A percentile compares a stretch with the other conserved stretches of the same genome.
phyloP scores from a whole-genome alignment of 768 basidiomycete species.

The Xerocomellus amylosporus region DNA sequence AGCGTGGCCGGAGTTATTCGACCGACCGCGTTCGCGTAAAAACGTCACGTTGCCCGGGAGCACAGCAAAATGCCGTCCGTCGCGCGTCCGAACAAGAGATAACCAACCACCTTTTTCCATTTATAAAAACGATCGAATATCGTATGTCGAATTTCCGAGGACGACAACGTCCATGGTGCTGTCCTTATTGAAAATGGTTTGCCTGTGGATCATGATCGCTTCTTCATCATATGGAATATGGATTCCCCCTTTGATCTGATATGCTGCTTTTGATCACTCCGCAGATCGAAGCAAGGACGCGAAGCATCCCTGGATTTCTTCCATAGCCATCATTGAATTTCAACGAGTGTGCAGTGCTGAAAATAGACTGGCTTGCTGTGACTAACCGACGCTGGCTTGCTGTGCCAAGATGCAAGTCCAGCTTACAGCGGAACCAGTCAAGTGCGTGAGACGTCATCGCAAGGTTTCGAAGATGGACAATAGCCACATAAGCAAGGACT shows the following conservation, averaged over 20 bases:
- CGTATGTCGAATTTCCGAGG: conserved; percentile 26
- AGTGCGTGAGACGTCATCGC: background rate
- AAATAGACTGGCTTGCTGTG: background rate
- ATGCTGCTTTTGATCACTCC: conserved; percentile 19
- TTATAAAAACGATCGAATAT: conserved; percentile 10
- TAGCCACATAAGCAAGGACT: background rate
- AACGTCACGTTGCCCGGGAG: background rate
- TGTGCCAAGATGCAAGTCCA: background rate
- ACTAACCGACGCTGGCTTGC: background rate
- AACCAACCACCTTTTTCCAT: background rate
- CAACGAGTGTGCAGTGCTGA: conserved; percentile 4
- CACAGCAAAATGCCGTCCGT: background rate
- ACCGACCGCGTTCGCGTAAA: background rate
- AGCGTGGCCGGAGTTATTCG: background rate
- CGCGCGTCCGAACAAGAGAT: background rate
- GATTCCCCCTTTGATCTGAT: conserved; percentile 20
- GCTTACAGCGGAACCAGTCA: background rate
- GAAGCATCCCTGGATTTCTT: conserved; percentile 14
- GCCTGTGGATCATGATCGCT: conserved; percentile 7
- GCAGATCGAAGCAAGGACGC: conserved; percentile 24
- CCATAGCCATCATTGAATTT: conserved; percentile 30
- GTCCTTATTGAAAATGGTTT: conserved; percentile 1
- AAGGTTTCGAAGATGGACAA: background rate
- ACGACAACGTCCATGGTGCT: conserved; percentile 3
- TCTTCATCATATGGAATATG: background rate